Percentiles rank a stretch among this genome's conserved stretches.
Evolutionary conservation across 805 yeast genomes (phyloP).

Genomic region (Candida hispaniensis): DNA sequence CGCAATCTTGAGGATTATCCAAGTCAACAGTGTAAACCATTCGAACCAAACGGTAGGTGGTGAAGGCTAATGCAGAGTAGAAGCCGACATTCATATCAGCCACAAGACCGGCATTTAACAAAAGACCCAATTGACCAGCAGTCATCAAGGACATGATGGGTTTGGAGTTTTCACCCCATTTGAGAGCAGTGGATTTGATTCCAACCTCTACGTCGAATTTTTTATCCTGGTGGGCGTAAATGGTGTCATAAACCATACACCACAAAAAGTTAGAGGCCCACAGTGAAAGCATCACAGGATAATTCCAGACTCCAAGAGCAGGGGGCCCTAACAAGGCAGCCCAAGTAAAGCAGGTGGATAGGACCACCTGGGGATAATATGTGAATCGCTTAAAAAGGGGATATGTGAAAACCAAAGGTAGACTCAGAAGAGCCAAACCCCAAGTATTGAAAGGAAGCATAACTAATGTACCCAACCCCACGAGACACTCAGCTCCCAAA

Average conservation of each 20-base stretch:
- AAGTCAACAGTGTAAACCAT: conserved; percentile 70
- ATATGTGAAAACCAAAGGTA: conserved; percentile 71
- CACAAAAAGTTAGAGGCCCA: conserved; percentile 71
- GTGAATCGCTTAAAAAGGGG: conserved; percentile 93
- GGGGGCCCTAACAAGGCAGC: conserved; percentile 91
- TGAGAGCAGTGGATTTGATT: conserved; percentile 87
- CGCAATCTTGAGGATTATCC: conserved; percentile 70
- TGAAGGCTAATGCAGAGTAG: conserved; percentile 49
- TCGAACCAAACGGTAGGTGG: conserved; percentile 53
- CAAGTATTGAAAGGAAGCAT: conserved; percentile 75
- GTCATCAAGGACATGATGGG: conserved; percentile 55
- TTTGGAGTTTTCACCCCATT: conserved; percentile 80
- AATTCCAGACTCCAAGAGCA: conserved; percentile 80
- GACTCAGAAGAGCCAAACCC: conserved; percentile 66
- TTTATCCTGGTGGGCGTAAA: conserved; percentile 97
- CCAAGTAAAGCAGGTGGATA: conserved; percentile 85
- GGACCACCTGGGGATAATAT: conserved; percentile 81
- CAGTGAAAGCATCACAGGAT: conserved; percentile 66
- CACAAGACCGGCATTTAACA: conserved; percentile 57
- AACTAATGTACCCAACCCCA: conserved; percentile 62
- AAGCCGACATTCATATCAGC: conserved; percentile 86
- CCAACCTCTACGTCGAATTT: conserved; percentile 80
- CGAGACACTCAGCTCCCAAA: conserved; percentile 59
- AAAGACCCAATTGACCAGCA: conserved; percentile 53
- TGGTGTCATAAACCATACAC: conserved; percentile 94